These are phyloP conservation scores for Mallotus repandus DNA, from an alignment of 441 rosid genomes.

Conservation along the genomic window DNA sequence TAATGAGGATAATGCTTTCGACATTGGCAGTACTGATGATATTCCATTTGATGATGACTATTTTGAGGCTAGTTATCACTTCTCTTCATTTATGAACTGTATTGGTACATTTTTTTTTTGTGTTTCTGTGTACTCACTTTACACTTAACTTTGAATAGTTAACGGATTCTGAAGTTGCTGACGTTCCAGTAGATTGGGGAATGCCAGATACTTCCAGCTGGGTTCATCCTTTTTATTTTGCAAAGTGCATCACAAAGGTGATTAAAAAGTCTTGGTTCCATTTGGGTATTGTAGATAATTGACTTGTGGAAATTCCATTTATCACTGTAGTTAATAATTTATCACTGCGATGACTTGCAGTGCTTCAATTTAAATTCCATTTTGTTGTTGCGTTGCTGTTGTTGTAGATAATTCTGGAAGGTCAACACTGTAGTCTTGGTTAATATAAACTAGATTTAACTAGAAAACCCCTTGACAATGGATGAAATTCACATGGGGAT, in stretches of 20 bases:
- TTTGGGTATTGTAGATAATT: not conserved
- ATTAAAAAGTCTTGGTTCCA: constrained; percentile 12
- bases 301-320: not conserved
- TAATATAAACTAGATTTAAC: not conserved
- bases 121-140: constrained; percentile 17
- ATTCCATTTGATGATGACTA: constrained; percentile 57
- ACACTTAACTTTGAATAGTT: constrained; percentile 40
- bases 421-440: not conserved
- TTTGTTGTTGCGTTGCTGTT: not conserved
- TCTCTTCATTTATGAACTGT: constrained; percentile 22
- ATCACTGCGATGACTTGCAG: not conserved
- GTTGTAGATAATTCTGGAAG: not conserved
- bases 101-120: constrained; percentile 5
- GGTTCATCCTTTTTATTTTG: constrained; percentile 81
- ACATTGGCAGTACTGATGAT: constrained; percentile 43
- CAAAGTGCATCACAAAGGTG: constrained; percentile 79
- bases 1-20: constrained; percentile 49
- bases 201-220: constrained; percentile 65
- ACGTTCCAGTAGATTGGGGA: constrained; percentile 78
- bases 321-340: not conserved
- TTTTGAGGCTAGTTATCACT: constrained; percentile 56
- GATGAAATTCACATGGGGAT: no score
- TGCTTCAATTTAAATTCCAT: not conserved
- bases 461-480: not conserved
- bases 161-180: constrained; percentile 61